A percentile compares a stretch with the other conserved stretches of the same genome.
phyloP scores from a whole-genome alignment of 1,284 basidiomycete species.

The Phylloporus sp. region DNA sequence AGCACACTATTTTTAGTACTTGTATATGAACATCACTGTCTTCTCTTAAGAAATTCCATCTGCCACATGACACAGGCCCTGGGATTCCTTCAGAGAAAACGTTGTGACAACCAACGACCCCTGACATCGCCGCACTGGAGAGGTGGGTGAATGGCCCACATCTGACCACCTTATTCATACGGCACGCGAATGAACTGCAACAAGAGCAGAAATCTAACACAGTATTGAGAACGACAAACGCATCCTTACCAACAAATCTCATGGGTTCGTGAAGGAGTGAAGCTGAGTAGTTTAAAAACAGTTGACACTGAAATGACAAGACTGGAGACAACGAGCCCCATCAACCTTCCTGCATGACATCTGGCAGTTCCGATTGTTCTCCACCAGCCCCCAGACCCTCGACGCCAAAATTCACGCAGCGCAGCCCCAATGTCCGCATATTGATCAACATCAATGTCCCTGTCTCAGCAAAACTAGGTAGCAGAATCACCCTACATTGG shows the following conservation, averaged over 20 bases:
- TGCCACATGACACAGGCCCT: background rate
- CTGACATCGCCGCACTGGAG: no score
- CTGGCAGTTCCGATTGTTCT: conserved; percentile 11
- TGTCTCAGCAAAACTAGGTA: conserved; percentile 84
- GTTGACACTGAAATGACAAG: no score
- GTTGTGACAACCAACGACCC: no score
- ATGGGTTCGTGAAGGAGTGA: background rate
- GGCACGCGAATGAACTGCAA: background rate
- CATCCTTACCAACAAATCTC: no score
- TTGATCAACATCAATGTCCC: conserved; percentile 68
- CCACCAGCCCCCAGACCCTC: conserved; percentile 34
- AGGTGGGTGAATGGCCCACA: background rate
- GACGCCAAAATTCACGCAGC: conserved; percentile 43
- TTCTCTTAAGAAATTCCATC: no score
- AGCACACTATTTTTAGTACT: background rate
- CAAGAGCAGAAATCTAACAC: background rate
- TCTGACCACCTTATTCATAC: background rate
- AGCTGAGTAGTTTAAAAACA: background rate
- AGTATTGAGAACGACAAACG: background rate
- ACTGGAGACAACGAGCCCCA: background rate
- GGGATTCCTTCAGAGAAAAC: background rate
- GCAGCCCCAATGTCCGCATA: conserved; percentile 59
- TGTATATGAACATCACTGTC: no score
- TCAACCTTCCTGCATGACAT: conserved; percentile 39
- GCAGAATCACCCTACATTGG: conserved; percentile 80